Conservation (phyloP, 2,329 filamentous ascomycete species). For the Fonsecaea monophora region DNA sequence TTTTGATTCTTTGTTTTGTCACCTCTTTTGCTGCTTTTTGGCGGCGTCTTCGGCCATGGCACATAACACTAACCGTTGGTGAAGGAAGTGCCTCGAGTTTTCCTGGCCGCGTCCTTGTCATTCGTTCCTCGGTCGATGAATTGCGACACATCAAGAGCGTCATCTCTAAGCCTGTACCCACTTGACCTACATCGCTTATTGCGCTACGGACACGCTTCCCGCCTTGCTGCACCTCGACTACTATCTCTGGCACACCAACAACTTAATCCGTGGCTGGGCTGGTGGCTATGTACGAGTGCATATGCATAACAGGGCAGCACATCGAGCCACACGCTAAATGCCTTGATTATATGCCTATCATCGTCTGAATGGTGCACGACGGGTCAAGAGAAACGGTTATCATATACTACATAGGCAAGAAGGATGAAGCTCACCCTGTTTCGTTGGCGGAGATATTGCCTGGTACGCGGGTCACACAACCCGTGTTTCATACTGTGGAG, state of each 20-base stretch:
- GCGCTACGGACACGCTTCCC: slow-evolving; percentile 33
- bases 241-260: slow-evolving; percentile 33
- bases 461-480: slow-evolving; percentile 25
- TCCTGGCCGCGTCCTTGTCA: slow-evolving; percentile 7
- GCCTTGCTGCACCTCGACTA: slow-evolving; percentile 26
- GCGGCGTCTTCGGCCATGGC: not conserved
- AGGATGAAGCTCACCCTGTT: slow-evolving; percentile 3
- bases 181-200: slow-evolving; percentile 26
- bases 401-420: not conserved
- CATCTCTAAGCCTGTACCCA: slow-evolving; percentile 18
- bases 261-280: slow-evolving; percentile 26
- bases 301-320: slow-evolving; percentile 7
- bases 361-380: not conserved
- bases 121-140: slow-evolving; percentile 24
- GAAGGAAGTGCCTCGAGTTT: not conserved
- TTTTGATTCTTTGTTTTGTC: slow-evolving; percentile 13
- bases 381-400: not conserved
- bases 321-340: slow-evolving; percentile 16
- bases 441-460: slow-evolving; percentile 3
- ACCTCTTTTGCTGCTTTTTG: not conserved
- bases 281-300: slow-evolving; percentile 29
- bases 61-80: slow-evolving; percentile 1
- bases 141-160: slow-evolving; percentile 32
- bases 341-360: not conserved
- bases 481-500: slow-evolving; percentile 28